Evolutionary conservation across 1,284 basidiomycete genomes (phyloP).

Genomic region (Cystobasidium pallidum): DNA sequence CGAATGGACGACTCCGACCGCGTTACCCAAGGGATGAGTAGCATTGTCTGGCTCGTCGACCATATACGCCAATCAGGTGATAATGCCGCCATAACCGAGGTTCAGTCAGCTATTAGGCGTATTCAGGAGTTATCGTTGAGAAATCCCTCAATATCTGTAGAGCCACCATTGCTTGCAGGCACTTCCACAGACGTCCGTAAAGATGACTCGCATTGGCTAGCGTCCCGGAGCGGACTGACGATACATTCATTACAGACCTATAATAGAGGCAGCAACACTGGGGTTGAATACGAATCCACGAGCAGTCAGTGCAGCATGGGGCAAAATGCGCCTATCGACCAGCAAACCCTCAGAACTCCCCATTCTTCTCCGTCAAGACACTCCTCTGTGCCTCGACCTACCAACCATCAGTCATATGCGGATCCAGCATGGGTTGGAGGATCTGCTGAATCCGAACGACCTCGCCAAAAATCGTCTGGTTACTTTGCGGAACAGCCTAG

Average conservation of each 20-base stretch:
- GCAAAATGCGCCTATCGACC: background rate
- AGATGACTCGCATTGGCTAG: background rate
- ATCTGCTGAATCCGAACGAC: background rate
- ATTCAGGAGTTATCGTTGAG: background rate
- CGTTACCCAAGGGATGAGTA: background rate
- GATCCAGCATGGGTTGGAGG: background rate
- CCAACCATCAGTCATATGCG: background rate
- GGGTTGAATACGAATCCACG: background rate
- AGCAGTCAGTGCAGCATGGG: background rate
- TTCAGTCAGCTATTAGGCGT: background rate
- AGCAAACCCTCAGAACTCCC: background rate
- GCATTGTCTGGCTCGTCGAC: constrained; percentile 7
- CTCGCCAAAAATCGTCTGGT: background rate
- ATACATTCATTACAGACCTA: background rate
- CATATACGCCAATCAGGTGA: constrained; percentile 3
- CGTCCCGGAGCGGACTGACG: background rate
- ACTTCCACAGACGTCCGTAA: background rate
- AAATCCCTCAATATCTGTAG: background rate
- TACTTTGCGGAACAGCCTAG: background rate
- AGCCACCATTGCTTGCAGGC: background rate
- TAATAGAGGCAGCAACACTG: background rate
- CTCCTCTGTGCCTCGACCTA: background rate
- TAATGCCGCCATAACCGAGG: constrained; percentile 8
- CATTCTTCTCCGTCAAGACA: background rate
- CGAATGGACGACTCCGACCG: background rate